phyloP scores from a whole-genome alignment of 1,139 yeast genomes.

The Sugiyamaella castrensis region DNA sequence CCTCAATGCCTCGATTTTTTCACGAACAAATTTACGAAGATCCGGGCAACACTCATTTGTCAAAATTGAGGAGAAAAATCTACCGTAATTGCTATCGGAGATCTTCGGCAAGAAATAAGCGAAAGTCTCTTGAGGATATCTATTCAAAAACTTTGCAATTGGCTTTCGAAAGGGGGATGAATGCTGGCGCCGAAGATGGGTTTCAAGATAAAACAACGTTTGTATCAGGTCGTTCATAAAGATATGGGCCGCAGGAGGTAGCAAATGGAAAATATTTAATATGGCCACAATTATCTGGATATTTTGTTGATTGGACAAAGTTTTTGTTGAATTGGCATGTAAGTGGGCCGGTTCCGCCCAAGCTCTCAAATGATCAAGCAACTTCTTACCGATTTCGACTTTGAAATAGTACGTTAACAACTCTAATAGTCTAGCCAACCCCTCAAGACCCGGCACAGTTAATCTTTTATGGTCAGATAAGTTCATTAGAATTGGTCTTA shows the following conservation, averaged over 20 bases:
- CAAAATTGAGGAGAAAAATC: constrained; percentile 59
- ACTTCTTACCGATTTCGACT: constrained; percentile 92
- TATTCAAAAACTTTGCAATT: constrained; percentile 77
- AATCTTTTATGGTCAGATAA: constrained; percentile 88
- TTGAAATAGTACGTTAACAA: constrained; percentile 87
- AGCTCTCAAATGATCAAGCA: constrained; percentile 89
- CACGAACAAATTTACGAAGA: constrained; percentile 54
- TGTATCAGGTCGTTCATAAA: constrained; percentile 84
- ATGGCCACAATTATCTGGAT: constrained; percentile 87
- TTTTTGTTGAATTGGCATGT: constrained; percentile 67
- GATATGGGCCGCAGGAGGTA: constrained; percentile 89
- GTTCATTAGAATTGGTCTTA: constrained; percentile 93
- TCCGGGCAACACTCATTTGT: constrained; percentile 56
- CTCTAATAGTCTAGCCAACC: constrained; percentile 82
- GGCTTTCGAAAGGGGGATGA: constrained; percentile 91
- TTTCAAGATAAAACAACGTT: constrained; percentile 75
- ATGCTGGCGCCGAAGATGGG: constrained; percentile 78
- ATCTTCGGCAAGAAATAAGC: constrained; percentile 68
- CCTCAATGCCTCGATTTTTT: constrained; percentile 45
- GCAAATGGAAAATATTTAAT: constrained; percentile 81
- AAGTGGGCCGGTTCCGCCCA: constrained; percentile 90
- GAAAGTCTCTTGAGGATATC: constrained; percentile 75
- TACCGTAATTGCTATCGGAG: constrained; percentile 66
- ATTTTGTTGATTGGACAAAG: constrained; percentile 73
- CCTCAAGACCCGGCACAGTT: constrained; percentile 87